Base-by-base conservation (phyloP, 805 yeast genomes). In the Teunomyces tritomae region DNA sequence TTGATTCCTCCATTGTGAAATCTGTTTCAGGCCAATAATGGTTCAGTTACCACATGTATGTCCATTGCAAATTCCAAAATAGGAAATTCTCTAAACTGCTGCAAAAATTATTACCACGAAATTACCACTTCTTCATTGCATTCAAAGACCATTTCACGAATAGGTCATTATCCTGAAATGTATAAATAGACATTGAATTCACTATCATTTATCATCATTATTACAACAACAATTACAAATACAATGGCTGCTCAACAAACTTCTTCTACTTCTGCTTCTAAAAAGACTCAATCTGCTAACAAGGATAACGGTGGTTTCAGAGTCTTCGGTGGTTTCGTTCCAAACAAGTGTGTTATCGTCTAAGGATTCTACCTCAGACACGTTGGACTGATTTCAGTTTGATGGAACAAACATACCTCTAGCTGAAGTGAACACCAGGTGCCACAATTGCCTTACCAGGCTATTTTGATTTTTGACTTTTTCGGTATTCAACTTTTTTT, bases 231-330 rank as follows among this genome's bases (percentile, higher is more conserved):
- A 24, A 30, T 20, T 28, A 20, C 24, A 20, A 20, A 20, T 8
- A 34, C 16, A 10, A 45, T 45, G 43, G 36, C 43, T 27, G 43
- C 39, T 39, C 33, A 29, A 32, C 28, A 30, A 28, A 45, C 43
- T 30, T 37, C 37, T 44, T 20, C 40, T 7, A 17, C 40, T 37
- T 32, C 43, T n/a, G n/a, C 39, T 30, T 39, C 43, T 36, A 45
- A 30, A 24, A 30, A 30, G 34, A 28, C 36, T 29, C 39, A 45
- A 45, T 20, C 47, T 29, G 47, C 47, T 30, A 30, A 30, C 39
- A 45, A 45, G 39, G 43, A 45, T 33, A 30, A 39, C 20, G 33
- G 43, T 17, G 43, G 43, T 10, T 6, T 20, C 14, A 16, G 13
- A 13, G 30, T 11, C 43, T 14, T 7, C 26, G 28, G 29, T 26